Evolutionary conservation across 139 green algal species (phyloP).

Genomic region (Ulvella scutata): DNA sequence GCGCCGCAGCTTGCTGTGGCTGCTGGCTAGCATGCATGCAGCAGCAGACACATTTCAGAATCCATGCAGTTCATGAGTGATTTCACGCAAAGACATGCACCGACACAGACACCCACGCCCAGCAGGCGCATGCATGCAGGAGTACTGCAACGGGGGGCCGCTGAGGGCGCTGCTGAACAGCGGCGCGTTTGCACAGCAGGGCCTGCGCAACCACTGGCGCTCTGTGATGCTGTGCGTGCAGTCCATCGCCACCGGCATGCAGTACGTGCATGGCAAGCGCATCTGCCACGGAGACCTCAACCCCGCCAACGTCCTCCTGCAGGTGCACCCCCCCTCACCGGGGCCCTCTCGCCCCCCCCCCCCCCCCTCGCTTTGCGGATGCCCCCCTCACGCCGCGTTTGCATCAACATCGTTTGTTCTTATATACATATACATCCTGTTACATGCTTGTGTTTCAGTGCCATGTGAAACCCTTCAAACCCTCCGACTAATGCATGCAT

Average conservation of each 20-base stretch:
- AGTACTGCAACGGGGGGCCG: conserved; percentile 14
- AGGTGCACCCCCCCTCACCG: background rate
- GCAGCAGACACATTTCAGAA: background rate
- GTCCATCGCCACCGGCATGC: background rate
- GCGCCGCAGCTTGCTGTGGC: too few species aligned
- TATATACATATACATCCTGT: too few species aligned
- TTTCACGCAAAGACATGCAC: background rate
- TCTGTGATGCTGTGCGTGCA: background rate
- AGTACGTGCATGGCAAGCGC: background rate
- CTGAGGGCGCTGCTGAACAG: background rate
- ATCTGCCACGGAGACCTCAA: conserved; percentile 3
- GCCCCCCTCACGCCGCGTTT: too few species aligned
- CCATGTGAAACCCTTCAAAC: too few species aligned
- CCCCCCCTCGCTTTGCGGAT: too few species aligned
- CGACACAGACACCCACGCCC: background rate
- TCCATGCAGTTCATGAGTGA: background rate
- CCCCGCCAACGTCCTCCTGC: background rate
- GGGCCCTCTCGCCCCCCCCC: too few species aligned
- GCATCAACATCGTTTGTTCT: too few species aligned
- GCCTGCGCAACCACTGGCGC: background rate
- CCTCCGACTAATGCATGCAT: too few species aligned
- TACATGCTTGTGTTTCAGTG: too few species aligned
- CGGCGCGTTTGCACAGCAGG: background rate
- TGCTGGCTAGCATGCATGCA: background rate
- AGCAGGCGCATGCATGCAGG: background rate